These are phyloP conservation scores for Barnettozyma siamensis DNA, from an alignment of 805 yeast genomes.

Conservation along the genomic window DNA sequence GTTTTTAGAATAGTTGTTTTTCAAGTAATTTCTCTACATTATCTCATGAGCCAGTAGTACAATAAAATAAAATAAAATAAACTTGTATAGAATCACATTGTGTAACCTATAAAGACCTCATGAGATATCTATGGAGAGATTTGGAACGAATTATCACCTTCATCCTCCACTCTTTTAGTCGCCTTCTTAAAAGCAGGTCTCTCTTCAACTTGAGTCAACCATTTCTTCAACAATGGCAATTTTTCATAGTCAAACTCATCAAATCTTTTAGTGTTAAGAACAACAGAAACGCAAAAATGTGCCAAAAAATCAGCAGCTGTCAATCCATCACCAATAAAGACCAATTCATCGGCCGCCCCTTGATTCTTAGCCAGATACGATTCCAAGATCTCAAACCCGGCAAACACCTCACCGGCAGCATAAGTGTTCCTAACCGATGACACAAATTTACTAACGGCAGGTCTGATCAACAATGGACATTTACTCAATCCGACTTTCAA, in stretches of 20 bases:
- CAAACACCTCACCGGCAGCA: slow-evolving; percentile 41
- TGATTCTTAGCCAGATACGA: slow-evolving; percentile 28
- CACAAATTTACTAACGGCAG: slow-evolving; percentile 37
- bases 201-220: slow-evolving; percentile 21
- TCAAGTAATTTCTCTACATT: no score
- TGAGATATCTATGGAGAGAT: not conserved
- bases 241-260: slow-evolving; percentile 8
- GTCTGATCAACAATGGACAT: slow-evolving; percentile 45
- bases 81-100: no score
- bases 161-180: slow-evolving; percentile 40
- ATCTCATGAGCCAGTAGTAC: no score
- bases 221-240: slow-evolving; percentile 25
- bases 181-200: slow-evolving; percentile 22
- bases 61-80: no score
- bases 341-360: slow-evolving; percentile 16
- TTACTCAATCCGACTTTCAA: slow-evolving; percentile 33
- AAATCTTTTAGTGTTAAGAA: slow-evolving; percentile 19
- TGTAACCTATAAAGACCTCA: no score
- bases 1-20: no score
- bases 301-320: slow-evolving; percentile 54
- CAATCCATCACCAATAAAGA: slow-evolving; percentile 44
- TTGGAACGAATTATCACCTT: slow-evolving; percentile 2
- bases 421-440: slow-evolving; percentile 43
- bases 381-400: slow-evolving; percentile 38
- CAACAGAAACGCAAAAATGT: slow-evolving; percentile 31